Conservation (phyloP, 2,329 filamentous ascomycete genomes). For the Ophiostoma fasciatum region DNA sequence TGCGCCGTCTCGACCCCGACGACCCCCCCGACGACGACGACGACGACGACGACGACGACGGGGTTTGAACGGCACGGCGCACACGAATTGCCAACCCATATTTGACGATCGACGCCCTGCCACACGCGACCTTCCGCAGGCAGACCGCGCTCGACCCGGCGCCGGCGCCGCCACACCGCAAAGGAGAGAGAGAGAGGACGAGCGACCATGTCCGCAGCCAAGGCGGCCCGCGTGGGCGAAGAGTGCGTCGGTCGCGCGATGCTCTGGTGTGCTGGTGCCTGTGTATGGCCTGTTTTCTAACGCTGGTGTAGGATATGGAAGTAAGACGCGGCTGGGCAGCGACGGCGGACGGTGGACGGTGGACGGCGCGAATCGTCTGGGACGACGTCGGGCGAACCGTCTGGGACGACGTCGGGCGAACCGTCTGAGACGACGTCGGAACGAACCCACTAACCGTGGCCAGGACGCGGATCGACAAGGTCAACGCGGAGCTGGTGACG, state of each 20-base stretch:
- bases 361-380: not conserved
- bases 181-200: no score
- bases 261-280: no score
- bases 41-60: not conserved
- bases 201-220: slow-evolving; percentile 49
- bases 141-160: not conserved
- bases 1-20: no score
- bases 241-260: slow-evolving; percentile 42
- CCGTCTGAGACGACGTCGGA: no score
- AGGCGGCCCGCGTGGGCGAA: slow-evolving; percentile 46
- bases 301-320: slow-evolving; percentile 62
- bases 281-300: no score
- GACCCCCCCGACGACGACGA: not conserved
- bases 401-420: not conserved
- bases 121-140: no score
- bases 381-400: not conserved
- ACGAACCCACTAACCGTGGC: not conserved
- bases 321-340: slow-evolving; percentile 44
- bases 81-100: no score
- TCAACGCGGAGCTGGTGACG: slow-evolving; percentile 93
- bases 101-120: no score
- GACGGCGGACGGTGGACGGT: not conserved
- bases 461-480: slow-evolving; percentile 91
- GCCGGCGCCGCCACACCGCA: not conserved
- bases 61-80: no score